Evolutionary conservation across 1,284 basidiomycete species (phyloP), one percentile per base, ranked within the genome.

Genomic region (Papiliotrema flavescens): DNA sequence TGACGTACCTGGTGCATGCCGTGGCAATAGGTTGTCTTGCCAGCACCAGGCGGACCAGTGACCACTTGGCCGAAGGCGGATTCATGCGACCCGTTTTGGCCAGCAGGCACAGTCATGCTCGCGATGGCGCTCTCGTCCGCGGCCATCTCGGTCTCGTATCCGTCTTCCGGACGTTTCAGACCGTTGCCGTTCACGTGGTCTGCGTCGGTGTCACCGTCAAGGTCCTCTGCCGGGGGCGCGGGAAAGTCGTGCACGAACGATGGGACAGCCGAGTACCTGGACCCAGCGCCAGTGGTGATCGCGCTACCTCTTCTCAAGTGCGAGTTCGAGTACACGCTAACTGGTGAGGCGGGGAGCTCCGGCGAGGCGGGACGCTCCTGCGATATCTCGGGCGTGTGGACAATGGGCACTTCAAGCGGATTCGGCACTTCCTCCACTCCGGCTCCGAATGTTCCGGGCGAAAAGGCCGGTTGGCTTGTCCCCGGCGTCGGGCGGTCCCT

Each of bases 1-100:
- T 7, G 35, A 61, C 70, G 54, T 53, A 77, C 78, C 67, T 95
- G 93, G 67, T 94, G 81, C 79, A 95, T 89, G 45, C 93, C 93
- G 69, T 90, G 84, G 75, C 90, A 93, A 71, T 96, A 96, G 0
- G 92, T 96, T 1, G 90, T 89, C 80, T 96, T 97, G 23, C 93
- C 93, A 39, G 88, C 88, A 9, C 93, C 93, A 19, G 93, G 93
- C 17, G 92, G 88, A 15, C 93, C 93, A 57, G 90, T 90, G 48
- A 97, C 89, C 51, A 94, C 54, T 59, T 75, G 73, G 2, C 73
- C 73, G 44, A 75, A 75, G 5, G 73, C 73, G 35, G 60, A 63
- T 13, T 58, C 50, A 51, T 73, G 72, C 20, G 47, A 23, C 7
- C 36, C 45, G 19, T 19, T 24, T 13, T 39, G 13, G 34, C 20